Evolutionary conservation across 768 basidiomycete species (phyloP), one percentile per base, ranked within the genome.

Genomic region (Naganishia onofrii): DNA sequence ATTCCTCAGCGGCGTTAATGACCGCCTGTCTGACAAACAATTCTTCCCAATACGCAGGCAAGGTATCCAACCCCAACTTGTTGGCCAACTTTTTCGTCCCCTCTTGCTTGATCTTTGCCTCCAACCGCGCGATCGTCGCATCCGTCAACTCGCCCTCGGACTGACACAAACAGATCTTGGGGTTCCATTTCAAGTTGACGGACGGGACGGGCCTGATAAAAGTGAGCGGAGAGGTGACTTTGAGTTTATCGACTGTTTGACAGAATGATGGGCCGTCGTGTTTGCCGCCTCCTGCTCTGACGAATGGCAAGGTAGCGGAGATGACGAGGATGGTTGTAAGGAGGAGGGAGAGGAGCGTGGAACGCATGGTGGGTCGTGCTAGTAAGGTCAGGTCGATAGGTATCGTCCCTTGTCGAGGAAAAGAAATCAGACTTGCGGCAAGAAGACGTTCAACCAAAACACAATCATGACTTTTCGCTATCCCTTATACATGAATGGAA

Each of bases 111-210:
- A 63, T 44, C 60, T 63, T 63, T 46, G 36, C 38, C 26, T 63
- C 23, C 38, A 63, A 26, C 60, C 46, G 60, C 7, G 36, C 23
- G 38, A 63, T 42, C 42, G 60, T 63, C 3, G 2, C 5, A 13
- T 63, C 60, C 38, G 60, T 63, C 38, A 63, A 44, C 9, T 63
- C 60, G 23, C 60, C 60, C 12, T 63, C 42, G 10, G 60, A 42
- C 21, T 63, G 42, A 44, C 60, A 63, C 23, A 63, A 26, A 21
- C 60, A 63, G 60, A 63, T 63, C 36, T 44, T 63, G 36, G 60
- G 60, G 60, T 63, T 44, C 60, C 60, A 63, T 63, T 63, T 63
- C 36, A 63, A 42, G 38, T n/a, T 63, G 60, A 63, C 60, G 13
- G 9, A 44, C 17, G 60, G 60, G 12, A 63, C 60, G 26, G 60